Evolutionary conservation across 148 eudicot species (phyloP).

Genomic region (Persicaria maculosa): DNA sequence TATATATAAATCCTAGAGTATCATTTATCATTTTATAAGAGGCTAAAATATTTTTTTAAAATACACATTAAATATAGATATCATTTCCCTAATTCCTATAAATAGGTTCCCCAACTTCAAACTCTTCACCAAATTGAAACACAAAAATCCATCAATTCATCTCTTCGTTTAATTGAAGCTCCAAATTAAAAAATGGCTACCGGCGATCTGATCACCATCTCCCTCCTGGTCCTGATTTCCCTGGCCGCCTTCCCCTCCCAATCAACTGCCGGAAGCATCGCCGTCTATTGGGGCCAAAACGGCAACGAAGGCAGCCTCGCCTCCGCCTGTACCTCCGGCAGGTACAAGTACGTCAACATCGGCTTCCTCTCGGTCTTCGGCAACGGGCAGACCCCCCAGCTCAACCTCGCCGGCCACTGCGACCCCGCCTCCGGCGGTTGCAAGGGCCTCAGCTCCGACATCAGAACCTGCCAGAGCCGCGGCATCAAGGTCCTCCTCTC

Average conservation of each 20-base stretch:
- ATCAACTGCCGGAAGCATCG: slow-evolving; percentile 27
- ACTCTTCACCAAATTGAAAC: too few species aligned
- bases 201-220: not conserved
- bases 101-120: too few species aligned
- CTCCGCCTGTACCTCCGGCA: slow-evolving; percentile 30
- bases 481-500: slow-evolving; percentile 22
- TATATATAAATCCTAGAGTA: too few species aligned
- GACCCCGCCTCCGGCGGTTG: slow-evolving; percentile 33
- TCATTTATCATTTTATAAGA: too few species aligned
- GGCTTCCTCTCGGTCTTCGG: slow-evolving; percentile 36
- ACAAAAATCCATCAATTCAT: too few species aligned
- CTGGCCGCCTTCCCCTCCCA: slow-evolving; percentile 17
- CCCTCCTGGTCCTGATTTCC: slow-evolving; percentile 6
- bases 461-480: not conserved
- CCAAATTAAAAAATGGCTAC: too few species aligned
- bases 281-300: slow-evolving; percentile 46
- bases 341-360: slow-evolving; percentile 29
- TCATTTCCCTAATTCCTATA: too few species aligned
- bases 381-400: slow-evolving; percentile 28
- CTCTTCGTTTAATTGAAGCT: too few species aligned
- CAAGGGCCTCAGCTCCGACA: not conserved
- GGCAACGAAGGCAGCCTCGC: slow-evolving; percentile 31
- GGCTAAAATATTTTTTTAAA: too few species aligned
- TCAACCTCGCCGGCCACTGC: slow-evolving; percentile 43
- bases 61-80: too few species aligned